These are phyloP conservation scores for Xerocomus potaroensis DNA, from an alignment of 768 basidiomycete species.

Conservation along the genomic window DNA sequence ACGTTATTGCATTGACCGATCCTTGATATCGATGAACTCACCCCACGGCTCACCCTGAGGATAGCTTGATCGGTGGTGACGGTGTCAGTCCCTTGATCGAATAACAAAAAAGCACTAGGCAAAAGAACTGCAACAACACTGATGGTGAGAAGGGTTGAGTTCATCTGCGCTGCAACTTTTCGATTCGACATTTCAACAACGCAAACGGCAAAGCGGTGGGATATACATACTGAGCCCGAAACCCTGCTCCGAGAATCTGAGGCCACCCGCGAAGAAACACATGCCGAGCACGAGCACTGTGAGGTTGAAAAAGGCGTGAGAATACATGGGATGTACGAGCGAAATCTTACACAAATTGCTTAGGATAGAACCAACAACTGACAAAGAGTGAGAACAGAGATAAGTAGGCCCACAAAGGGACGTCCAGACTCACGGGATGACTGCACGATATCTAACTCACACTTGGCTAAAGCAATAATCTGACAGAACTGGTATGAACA, in stretches of 20 bases:
- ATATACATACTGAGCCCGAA: conserved; percentile 59
- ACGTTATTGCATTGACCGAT: conserved; percentile 1
- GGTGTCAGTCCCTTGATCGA: conserved; percentile 32
- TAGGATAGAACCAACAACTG: conserved; percentile 80
- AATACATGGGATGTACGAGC: neutral
- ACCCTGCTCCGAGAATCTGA: conserved; percentile 73
- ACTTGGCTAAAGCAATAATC: conserved; percentile 80
- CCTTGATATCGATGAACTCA: conserved; percentile 29
- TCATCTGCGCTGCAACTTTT: conserved; percentile 65
- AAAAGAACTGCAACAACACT: conserved; percentile 77
- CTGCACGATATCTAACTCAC: conserved; percentile 78
- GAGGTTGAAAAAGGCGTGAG: neutral
- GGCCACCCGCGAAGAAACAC: conserved; percentile 80
- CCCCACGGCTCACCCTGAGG: conserved; percentile 73
- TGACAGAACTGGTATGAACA: conserved; percentile 22
- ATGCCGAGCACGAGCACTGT: conserved; percentile 80
- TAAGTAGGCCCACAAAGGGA: neutral
- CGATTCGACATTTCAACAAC: neutral
- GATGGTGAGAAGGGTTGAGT: conserved; percentile 68
- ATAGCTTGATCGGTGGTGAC: conserved; percentile 41
- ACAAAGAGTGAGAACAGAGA: neutral
- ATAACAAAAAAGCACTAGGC: conserved; percentile 72
- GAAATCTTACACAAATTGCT: conserved; percentile 59
- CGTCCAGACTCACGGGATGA: conserved; percentile 54
- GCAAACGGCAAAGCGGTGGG: neutral